Conservation (phyloP, 805 yeast genomes). For the Brettanomyces naardenensis region DNA sequence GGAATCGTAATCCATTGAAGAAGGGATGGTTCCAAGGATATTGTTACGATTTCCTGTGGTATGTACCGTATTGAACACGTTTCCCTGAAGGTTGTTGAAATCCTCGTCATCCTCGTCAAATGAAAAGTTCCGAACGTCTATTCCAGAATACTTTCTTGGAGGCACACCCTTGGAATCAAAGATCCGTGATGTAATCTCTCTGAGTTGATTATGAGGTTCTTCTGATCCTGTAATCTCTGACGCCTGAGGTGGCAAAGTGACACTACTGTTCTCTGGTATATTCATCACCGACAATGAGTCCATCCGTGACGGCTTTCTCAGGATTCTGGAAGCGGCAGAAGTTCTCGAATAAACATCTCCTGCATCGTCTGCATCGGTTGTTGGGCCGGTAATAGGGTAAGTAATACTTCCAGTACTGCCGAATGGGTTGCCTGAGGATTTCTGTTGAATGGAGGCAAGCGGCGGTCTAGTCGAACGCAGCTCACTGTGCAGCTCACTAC, state of each 20-base stretch:
- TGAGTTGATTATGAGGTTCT: constrained; percentile 15
- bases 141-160: constrained; percentile 65
- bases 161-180: constrained; percentile 70
- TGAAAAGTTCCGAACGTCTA: constrained; percentile 38
- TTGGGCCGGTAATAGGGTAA: neutral
- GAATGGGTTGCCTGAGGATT: neutral
- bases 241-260: neutral
- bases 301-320: neutral
- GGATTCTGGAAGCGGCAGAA: neutral
- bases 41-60: neutral
- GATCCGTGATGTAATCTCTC: constrained; percentile 60
- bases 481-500: no score
- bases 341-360: neutral
- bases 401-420: neutral
- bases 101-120: constrained; percentile 35
- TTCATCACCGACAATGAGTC: neutral
- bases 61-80: neutral
- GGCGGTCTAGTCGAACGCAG: neutral
- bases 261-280: no score
- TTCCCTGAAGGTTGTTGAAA: constrained; percentile 1
- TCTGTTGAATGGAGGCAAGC: neutral
- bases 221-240: neutral
- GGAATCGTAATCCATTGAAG: constrained; percentile 15
- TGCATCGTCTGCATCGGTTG: neutral
- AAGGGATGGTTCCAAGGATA: neutral